Base-by-base conservation (phyloP, 1,284 basidiomycete genomes). In the Fomes fomentarius region DNA sequence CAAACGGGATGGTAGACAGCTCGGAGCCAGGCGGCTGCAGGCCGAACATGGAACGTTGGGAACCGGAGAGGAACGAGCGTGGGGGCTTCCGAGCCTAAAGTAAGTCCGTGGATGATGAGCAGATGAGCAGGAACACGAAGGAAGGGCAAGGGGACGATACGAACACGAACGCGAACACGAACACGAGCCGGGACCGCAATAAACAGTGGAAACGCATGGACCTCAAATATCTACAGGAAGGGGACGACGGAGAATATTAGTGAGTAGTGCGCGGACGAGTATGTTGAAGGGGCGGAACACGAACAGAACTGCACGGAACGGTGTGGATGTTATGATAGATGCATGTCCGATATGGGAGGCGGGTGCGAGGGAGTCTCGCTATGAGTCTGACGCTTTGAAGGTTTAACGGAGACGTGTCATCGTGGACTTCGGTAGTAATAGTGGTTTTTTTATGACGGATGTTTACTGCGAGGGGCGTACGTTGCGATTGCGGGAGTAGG, bases 281-380 rank as follows among this genome's bases (percentile, higher is more conserved):
- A 24, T 9, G 39, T 24, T 2, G 25, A 22, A 28, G 14, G 41
- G n/a, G 39, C 24, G 17, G 28, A 15, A 22, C 31, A 47, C 45
- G 43, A 45, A 37, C 34, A 26, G 45, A 35, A 46, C 19, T 45
- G 43, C 11, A 45, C 17, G 15, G 14, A 25, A 47, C 15, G 22
- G 41, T 9, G 22, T 11, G 5, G 25, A 17, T 21, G 41, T 10
- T 24, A 19, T 38, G 8, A n/a, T 25, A 38, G 42, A 28, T 34
- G 47, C 53, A 50, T 46, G 47, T 50, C 53, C 53, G 47, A 39
- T 26, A 35, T 33, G 34, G 26, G 42, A 30, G 11, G 35, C 26
- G 35, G 45, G 33, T 31, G 26, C 21, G 48, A 31, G 43, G 43
- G 33, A 25, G 40, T 14, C 25, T 35, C 42, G 43, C 43, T 46